phyloP scores from a whole-genome alignment of 2,329 filamentous ascomycete species.

The Fusarium pilosicola region DNA sequence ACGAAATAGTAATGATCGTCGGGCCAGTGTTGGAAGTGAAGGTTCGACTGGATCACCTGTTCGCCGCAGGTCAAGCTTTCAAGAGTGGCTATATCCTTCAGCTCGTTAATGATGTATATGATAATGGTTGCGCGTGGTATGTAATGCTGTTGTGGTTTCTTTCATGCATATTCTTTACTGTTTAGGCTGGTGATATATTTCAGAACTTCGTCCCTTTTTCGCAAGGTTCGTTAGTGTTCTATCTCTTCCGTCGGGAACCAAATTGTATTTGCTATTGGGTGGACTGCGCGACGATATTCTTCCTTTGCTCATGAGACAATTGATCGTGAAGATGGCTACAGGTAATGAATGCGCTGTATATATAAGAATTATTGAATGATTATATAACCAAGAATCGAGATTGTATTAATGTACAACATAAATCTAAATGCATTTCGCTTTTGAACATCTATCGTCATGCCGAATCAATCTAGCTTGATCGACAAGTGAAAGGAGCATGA shows the following conservation, averaged over 20 bases:
- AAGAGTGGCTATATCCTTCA: conserved; percentile 35
- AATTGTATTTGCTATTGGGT: background rate
- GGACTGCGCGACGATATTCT: background rate
- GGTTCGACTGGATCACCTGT: conserved; percentile 17
- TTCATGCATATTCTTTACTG: background rate
- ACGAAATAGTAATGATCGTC: conserved; percentile 29
- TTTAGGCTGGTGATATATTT: background rate
- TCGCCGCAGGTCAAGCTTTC: conserved; percentile 29
- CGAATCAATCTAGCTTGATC: conserved; percentile 12
- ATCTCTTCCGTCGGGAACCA: background rate
- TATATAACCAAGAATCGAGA: background rate
- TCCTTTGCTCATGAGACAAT: background rate
- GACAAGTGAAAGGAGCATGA: conserved; percentile 40
- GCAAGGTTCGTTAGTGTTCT: too few species aligned
- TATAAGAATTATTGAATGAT: background rate
- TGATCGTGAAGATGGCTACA: background rate
- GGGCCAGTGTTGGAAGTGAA: conserved; percentile 26
- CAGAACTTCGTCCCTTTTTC: too few species aligned
- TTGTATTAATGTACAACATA: conserved; percentile 4
- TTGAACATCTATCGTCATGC: background rate
- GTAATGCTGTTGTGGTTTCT: background rate
- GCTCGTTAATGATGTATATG: conserved; percentile 15
- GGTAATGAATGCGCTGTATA: background rate
- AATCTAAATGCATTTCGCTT: conserved; percentile 10
- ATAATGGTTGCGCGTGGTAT: too few species aligned